Evolutionary conservation across 2,329 filamentous ascomycete species (phyloP).

Genomic region (Whalleya microplaca): DNA sequence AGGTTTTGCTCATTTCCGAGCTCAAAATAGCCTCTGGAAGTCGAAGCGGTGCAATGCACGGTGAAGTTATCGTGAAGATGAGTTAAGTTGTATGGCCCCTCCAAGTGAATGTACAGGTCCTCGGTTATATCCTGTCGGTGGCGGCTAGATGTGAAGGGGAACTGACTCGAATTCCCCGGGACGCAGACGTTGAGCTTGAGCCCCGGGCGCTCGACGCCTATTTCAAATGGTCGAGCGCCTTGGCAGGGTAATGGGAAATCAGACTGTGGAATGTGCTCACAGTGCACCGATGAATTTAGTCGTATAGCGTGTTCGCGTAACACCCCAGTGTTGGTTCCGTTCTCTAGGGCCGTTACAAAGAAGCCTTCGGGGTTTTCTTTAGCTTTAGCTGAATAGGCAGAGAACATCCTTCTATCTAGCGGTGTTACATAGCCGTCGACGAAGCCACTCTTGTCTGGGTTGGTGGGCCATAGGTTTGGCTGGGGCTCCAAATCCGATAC

Average conservation of each 20-base stretch:
- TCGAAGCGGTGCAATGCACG: conserved; percentile 15
- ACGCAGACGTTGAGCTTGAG: conserved; percentile 14
- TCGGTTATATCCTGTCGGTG: conserved; percentile 19
- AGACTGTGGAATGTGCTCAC: conserved; percentile 9
- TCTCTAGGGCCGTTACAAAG: conserved; percentile 14
- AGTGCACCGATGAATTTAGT: conserved; percentile 19
- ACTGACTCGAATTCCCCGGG: conserved; percentile 15
- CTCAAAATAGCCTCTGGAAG: conserved; percentile 20
- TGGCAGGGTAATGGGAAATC: conserved; percentile 15
- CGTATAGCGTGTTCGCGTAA: conserved; percentile 19
- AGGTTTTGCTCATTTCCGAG: conserved; percentile 15
- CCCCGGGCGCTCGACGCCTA: conserved; percentile 4
- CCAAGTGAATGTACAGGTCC: conserved; percentile 15
- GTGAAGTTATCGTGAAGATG: conserved; percentile 9
- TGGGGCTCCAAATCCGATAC: conserved; percentile 13
- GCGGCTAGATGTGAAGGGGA: conserved; percentile 19
- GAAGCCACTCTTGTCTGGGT: conserved; percentile 4
- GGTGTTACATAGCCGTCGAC: conserved; percentile 7
- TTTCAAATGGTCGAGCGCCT: conserved; percentile 9
- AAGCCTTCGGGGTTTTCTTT: conserved; percentile 8
- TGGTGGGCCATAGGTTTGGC: conserved; percentile 17
- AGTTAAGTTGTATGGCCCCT: conserved; percentile 2
- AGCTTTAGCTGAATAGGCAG: conserved; percentile 4
- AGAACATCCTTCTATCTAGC: conserved; percentile 3
- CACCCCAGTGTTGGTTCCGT: conserved; percentile 18